Percentiles rank a stretch among this genome's conserved stretches.
phyloP scores from a whole-genome alignment of 2,329 filamentous ascomycete genomes.

The Hysterium pulicare region DNA sequence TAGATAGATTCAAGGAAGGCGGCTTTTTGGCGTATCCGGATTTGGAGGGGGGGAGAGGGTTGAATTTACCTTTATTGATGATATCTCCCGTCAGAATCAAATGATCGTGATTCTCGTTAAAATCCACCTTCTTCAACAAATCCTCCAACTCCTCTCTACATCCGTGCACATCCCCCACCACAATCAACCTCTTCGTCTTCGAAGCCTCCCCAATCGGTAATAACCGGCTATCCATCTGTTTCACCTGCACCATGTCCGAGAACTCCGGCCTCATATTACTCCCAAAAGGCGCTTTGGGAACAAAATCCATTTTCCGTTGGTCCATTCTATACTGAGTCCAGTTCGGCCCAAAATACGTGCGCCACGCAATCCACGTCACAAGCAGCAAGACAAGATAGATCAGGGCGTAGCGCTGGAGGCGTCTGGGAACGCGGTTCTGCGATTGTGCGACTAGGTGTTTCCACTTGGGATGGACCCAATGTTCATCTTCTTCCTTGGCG shows the following conservation, averaged over 20 bases:
- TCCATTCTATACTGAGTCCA: constrained; percentile 33
- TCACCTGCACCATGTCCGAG: constrained; percentile 49
- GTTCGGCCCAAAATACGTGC: constrained; percentile 33
- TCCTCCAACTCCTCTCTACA: constrained; percentile 61
- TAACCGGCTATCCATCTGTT: constrained; percentile 46
- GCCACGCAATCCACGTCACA: constrained; percentile 35
- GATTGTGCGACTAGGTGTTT: constrained; percentile 22
- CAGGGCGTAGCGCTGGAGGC: constrained; percentile 34
- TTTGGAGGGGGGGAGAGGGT: background rate
- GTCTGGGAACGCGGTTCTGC: constrained; percentile 29
- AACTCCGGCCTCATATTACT: constrained; percentile 48
- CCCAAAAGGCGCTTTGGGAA: constrained; percentile 39
- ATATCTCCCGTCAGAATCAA: constrained; percentile 40
- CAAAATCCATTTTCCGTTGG: constrained; percentile 31
- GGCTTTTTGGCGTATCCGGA: background rate
- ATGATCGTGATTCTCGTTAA: constrained; percentile 55
- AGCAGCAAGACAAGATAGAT: constrained; percentile 28
- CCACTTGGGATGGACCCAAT: constrained; percentile 30
- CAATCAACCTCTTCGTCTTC: constrained; percentile 62
- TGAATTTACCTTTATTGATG: constrained; percentile 64
- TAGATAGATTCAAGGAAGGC: background rate
- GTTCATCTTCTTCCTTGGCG: constrained; percentile 30
- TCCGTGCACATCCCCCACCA: constrained; percentile 92
- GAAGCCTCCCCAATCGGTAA: constrained; percentile 41
- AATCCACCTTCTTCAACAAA: constrained; percentile 65